Conservation (phyloP, 352 stramenopile species). For the Pythium insidiosum region DNA sequence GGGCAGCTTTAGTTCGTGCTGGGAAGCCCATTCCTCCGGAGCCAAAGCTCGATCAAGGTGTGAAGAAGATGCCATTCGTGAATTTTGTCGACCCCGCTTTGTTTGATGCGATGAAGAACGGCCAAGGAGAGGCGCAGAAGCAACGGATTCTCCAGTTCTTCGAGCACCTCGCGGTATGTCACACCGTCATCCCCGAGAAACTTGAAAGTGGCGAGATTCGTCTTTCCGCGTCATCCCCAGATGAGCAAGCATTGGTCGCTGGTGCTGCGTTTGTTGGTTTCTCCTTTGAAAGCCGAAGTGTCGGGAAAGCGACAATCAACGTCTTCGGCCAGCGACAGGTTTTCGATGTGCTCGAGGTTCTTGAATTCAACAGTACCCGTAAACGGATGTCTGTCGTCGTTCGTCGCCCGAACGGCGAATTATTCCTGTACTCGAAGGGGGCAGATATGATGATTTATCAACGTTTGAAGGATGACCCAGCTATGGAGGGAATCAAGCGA, state of each 20-base stretch:
- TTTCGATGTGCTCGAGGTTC: constrained; percentile 60
- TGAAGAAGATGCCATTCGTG: constrained; percentile 57
- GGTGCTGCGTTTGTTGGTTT: constrained; percentile 64
- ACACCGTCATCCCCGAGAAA: constrained; percentile 74
- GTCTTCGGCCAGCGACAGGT: constrained; percentile 35
- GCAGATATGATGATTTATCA: constrained; percentile 92
- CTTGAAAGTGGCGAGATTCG: constrained; percentile 55
- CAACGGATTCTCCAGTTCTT: constrained; percentile 74
- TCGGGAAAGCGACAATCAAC: constrained; percentile 38
- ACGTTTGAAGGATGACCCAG: constrained; percentile 41
- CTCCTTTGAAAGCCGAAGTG: constrained; percentile 51
- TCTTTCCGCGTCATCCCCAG: constrained; percentile 69
- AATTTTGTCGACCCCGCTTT: constrained; percentile 72
- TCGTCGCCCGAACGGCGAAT: constrained; percentile 35
- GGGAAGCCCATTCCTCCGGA: constrained; percentile 55
- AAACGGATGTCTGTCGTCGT: constrained; percentile 78
- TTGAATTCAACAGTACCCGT: constrained; percentile 74
- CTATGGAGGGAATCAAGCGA: constrained; percentile 41
- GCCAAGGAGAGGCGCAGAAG: constrained; percentile 27
- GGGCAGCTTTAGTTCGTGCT: constrained; percentile 44
- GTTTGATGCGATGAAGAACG: constrained; percentile 53
- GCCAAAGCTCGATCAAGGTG: constrained; percentile 42
- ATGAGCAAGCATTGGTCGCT: constrained; percentile 80
- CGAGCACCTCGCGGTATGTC: constrained; percentile 75
- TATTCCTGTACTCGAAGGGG: constrained; percentile 83